Evolutionary conservation across 176 grass and related monocot genomes (phyloP), one percentile per base, ranked within the genome.

Genomic region (Dactylis glomerata): DNA sequence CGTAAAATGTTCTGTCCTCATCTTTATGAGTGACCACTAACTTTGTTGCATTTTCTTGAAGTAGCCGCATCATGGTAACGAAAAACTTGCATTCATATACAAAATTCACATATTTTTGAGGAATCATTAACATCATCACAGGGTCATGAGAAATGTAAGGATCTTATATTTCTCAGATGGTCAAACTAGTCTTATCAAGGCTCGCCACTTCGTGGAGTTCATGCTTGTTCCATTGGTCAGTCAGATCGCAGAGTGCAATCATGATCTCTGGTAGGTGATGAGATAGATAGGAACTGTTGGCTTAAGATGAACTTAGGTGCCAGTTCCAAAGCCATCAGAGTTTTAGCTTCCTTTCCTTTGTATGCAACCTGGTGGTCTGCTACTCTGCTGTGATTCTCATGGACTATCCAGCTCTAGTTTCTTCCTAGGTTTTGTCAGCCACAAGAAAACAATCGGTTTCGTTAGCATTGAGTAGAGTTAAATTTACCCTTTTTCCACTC

Each of bases 401-500:
- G 17, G 8, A 57, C 49, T 52, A 36, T 83, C n/a, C 34, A 64
- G 37, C 23, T 80, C 34, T 67, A 8, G 67, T 72, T 55, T 78
- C 45, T 17, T 49, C 45, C 88, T 74, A 79, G 46, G 37, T 83
- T 75, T 90, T 67, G 3, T 80, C 47, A 90, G 40, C 80, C 68
- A 46, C 46, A 40, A 86, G 10, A 81, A 84, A 41, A 45, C 32
- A 76, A 76, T 70, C 45, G 76, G n/a, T 50, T 83, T 69, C 31
- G 26, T 22, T 83, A 75, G 28, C 58, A 59, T 68, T 81, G 37
- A 47, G 24, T 62, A 81, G 6, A 68, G 51, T 81, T 84, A 54
- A 61, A 65, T 41, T 80, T 76, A n/a, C 47, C 71, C 28, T 83
- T 66, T 59, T 40, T 41, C 23, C 49, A 19, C 8, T 76, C 24